Evolutionary conservation across 495 filamentous ascomycete species (phyloP), one percentile per base, ranked within the genome.

Genomic region (Trichoderma gamsii): DNA sequence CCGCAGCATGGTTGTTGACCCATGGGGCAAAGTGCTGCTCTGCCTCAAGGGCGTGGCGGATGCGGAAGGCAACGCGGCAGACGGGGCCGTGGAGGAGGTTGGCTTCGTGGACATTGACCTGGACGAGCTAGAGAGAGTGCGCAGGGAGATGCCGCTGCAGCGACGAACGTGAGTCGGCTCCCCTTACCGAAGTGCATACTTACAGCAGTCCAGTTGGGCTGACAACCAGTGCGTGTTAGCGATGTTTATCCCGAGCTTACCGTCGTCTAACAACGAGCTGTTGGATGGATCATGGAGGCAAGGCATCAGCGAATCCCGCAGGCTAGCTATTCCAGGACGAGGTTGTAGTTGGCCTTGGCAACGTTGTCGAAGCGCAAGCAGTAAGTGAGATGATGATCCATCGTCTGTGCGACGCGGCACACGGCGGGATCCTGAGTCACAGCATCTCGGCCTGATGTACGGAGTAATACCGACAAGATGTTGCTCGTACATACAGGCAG

Each of bases 1-100:
- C 0, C 89, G 93, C 76, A 90, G 91, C 64, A 88, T 96, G 83
- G 89, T 97, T 46, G 83, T 97, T 21, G 87, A 89, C 72, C 94
- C 94, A 0, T 97, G 94, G 94, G 94, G 94, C 0, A 83, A 85
- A 61, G 83, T 97, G 4, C 61, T 95, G 27, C 83, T 86, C 1
- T 81, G 88, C 70, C 77, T 93, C 41, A 83, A 81, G 70, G 79
- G 87, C 71, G 74, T 85, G 77, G 72, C 76, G 52, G 73, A 78
- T 32, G 63, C 63, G 5, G 76, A 78, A 23, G 71, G 68, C 71
- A 81, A 86, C 67, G 82, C 84, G 25, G 80, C 87, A 68, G 73
- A 75, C 12, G 68, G 63, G 12, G 72, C 70, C 16, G 66, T 70
- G 12, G 82, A 80, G 9, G 76, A 79, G 71, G 70, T 85, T 56